Conservation (phyloP, 2,329 filamentous ascomycete species). For the Talaromyces atroroseus region DNA sequence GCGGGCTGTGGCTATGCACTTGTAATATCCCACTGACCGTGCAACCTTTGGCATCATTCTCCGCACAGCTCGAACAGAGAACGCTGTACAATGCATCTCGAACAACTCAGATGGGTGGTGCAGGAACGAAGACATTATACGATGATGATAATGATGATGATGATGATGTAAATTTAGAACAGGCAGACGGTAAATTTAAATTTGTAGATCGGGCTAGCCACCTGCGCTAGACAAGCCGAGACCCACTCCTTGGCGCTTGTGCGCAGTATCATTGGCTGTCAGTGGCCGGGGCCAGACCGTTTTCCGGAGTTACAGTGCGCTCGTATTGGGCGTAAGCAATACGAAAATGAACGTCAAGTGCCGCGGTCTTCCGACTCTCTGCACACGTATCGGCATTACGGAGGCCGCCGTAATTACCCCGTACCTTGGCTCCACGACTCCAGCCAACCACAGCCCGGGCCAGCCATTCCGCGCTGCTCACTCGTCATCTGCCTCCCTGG, state of each 20-base stretch:
- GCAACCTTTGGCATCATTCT: background rate
- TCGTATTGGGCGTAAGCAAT: background rate
- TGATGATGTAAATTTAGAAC: background rate
- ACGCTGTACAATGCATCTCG: background rate
- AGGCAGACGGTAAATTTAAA: background rate
- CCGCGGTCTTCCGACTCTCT: background rate
- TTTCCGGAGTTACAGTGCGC: background rate
- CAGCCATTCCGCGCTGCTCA: background rate
- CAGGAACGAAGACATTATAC: background rate
- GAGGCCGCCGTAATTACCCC: background rate
- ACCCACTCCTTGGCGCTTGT: background rate
- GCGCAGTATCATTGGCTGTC: background rate
- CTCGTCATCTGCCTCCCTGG: conserved; percentile 8
- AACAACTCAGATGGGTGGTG: background rate
- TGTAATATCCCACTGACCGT: background rate
- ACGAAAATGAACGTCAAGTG: background rate
- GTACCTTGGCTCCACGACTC: background rate
- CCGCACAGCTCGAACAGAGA: too few species aligned
- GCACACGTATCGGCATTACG: background rate
- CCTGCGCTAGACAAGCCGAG: background rate
- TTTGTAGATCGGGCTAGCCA: background rate
- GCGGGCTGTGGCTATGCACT: conserved; percentile 5
- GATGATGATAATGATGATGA: background rate
- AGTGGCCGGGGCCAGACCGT: background rate
- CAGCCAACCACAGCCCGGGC: conserved; percentile 11